Percentiles rank a stretch among this genome's conserved stretches.
Conservation (phyloP, 1,284 basidiomycete species). For the Fomitiporia mediterranea region DNA sequence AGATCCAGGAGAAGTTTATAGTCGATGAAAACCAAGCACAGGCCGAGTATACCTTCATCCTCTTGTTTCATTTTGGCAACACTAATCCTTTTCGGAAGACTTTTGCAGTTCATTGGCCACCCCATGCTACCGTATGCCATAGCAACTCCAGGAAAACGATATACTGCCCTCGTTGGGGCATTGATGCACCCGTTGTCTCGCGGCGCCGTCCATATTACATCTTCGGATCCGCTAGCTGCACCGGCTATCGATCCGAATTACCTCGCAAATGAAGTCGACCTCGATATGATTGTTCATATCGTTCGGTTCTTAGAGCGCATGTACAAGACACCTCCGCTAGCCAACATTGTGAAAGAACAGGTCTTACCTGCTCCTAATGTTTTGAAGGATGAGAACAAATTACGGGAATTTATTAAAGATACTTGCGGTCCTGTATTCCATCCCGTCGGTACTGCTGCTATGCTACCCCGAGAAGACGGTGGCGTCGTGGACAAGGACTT, state of each 20-base stretch:
- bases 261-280: conserved; percentile 17
- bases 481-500: conserved; percentile 49
- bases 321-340: conserved; percentile 7
- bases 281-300: conserved; percentile 19
- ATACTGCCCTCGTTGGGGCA: conserved; percentile 18
- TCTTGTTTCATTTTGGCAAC: no score
- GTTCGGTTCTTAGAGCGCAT: conserved; percentile 18
- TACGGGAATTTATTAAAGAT: conserved; percentile 5
- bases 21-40: neutral
- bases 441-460: conserved; percentile 40
- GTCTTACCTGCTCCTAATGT: conserved; percentile 9
- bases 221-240: conserved; percentile 19
- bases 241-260: conserved; percentile 23
- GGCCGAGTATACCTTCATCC: neutral
- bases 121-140: neutral
- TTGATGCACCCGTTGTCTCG: conserved; percentile 23
- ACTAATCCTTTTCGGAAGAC: neutral
- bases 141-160: conserved; percentile 1
- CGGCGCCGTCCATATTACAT: conserved; percentile 22
- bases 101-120: neutral
- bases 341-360: neutral
- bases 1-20: neutral
- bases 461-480: conserved; percentile 45
- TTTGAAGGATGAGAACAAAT: neutral
- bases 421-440: conserved; percentile 7